These are phyloP conservation scores for Hansenula sp. DNA, from an alignment of 1,139 yeast genomes.

Conservation along the genomic window DNA sequence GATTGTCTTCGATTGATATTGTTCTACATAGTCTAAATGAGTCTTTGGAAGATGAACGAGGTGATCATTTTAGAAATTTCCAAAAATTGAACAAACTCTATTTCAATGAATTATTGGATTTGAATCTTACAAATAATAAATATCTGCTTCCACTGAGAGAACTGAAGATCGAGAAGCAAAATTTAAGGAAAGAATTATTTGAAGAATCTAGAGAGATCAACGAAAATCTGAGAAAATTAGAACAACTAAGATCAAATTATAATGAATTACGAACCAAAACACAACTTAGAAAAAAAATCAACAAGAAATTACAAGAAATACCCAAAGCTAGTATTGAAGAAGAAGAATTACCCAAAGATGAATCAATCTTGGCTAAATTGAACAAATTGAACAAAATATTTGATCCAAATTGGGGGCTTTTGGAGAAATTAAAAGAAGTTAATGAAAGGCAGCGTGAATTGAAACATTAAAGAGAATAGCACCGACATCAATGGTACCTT, in stretches of 20 bases:
- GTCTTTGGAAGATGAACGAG: constrained; percentile 15
- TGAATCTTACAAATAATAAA: constrained; percentile 36
- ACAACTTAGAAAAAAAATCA: constrained; percentile 19
- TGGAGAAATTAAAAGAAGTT: constrained; percentile 31
- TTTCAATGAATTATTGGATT: constrained; percentile 28
- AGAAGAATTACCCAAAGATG: not conserved
- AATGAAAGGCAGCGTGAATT: constrained; percentile 31
- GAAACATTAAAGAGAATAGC: constrained; percentile 12
- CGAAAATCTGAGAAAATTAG: constrained; percentile 33
- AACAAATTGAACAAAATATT: constrained; percentile 27
- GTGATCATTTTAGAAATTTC: constrained; percentile 6
- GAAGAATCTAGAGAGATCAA: constrained; percentile 37
- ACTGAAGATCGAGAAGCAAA: constrained; percentile 38
- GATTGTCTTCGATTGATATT: constrained; percentile 30
- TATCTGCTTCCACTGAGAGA: constrained; percentile 34
- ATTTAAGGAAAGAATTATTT: constrained; percentile 36
- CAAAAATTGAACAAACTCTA: constrained; percentile 18
- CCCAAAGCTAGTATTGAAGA: not conserved
- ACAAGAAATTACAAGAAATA: constrained; percentile 24
- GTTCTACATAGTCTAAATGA: constrained; percentile 27
- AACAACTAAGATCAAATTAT: constrained; percentile 33
- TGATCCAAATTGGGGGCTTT: constrained; percentile 39
- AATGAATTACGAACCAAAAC: constrained; percentile 10
- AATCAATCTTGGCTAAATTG: constrained; percentile 14
- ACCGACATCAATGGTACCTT: too few species aligned